A percentile compares a stretch with the other conserved stretches of the same genome.
Evolutionary conservation across 2,329 filamentous ascomycete genomes (phyloP).

Genomic region (Aspergillus unguis): DNA sequence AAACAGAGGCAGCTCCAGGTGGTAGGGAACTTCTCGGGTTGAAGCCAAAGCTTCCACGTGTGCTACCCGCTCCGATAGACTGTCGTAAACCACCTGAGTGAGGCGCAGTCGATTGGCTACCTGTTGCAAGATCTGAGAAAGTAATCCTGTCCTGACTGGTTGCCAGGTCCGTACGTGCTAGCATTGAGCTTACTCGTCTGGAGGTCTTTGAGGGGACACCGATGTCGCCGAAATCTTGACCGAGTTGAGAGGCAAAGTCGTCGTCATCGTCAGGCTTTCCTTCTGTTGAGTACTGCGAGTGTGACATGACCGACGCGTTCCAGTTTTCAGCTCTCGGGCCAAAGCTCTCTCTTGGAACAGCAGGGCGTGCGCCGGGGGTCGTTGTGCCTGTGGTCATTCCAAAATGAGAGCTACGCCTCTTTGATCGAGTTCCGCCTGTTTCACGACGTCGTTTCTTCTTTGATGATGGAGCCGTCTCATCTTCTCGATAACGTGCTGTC

Average conservation of each 20-base stretch:
- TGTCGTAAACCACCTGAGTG: slow-evolving; percentile 56
- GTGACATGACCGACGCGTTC: slow-evolving; percentile 40
- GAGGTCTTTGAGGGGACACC: slow-evolving; percentile 57
- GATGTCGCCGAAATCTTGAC: slow-evolving; percentile 60
- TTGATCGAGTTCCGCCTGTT: slow-evolving; percentile 64
- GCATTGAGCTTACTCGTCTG: slow-evolving; percentile 85
- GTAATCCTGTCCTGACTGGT: slow-evolving; percentile 75
- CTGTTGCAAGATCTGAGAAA: slow-evolving; percentile 69
- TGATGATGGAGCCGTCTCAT: slow-evolving; percentile 52
- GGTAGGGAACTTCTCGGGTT: slow-evolving; percentile 56
- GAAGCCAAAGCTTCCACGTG: slow-evolving; percentile 59
- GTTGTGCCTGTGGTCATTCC: slow-evolving; percentile 65
- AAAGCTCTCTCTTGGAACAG: slow-evolving; percentile 73
- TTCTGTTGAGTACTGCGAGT: slow-evolving; percentile 42
- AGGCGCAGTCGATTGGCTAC: slow-evolving; percentile 34
- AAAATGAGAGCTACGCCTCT: slow-evolving; percentile 64
- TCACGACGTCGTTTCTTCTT: slow-evolving; percentile 45
- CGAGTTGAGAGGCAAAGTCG: slow-evolving; percentile 65
- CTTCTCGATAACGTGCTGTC: slow-evolving; percentile 73
- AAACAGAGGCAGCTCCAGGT: slow-evolving; percentile 45
- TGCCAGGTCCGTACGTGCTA: slow-evolving; percentile 82
- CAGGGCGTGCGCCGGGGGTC: slow-evolving; percentile 66
- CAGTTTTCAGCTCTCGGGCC: slow-evolving; percentile 51
- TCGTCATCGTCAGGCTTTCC: slow-evolving; percentile 56
- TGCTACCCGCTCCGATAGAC: slow-evolving; percentile 67